phyloP scores from a whole-genome alignment of 1,139 yeast species.

The Pichia sp. region DNA sequence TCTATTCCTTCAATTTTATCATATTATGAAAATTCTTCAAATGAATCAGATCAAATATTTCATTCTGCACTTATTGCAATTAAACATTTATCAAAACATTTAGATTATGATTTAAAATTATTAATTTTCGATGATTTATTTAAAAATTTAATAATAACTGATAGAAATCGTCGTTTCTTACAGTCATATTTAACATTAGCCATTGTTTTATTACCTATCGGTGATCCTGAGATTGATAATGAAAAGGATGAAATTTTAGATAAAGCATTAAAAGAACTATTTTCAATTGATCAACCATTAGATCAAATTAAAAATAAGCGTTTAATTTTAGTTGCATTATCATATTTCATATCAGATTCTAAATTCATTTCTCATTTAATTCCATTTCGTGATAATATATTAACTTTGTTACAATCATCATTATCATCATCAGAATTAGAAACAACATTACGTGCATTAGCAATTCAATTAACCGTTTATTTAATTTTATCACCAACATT shows the following conservation, averaged over 20 bases:
- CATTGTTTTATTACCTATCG: constrained; percentile 38
- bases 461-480: constrained; percentile 58
- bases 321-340: constrained; percentile 12
- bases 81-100: background rate
- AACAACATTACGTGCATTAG: constrained; percentile 58
- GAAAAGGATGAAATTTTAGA: constrained; percentile 39
- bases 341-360: constrained; percentile 14
- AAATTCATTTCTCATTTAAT: constrained; percentile 30
- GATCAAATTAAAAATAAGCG: constrained; percentile 14
- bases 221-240: background rate
- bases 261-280: constrained; percentile 29
- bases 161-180: constrained; percentile 42
- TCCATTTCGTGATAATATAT: constrained; percentile 55
- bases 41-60: constrained; percentile 13
- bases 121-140: constrained; percentile 51
- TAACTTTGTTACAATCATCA: constrained; percentile 58
- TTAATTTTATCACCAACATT: constrained; percentile 36
- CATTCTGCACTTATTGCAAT: constrained; percentile 17
- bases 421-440: constrained; percentile 62
- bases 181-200: constrained; percentile 58
- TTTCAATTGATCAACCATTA: constrained; percentile 10
- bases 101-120: constrained; percentile 19
- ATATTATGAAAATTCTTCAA: constrained; percentile 25
- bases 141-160: constrained; percentile 44
- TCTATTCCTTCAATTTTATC: constrained; percentile 33